Percentiles rank a stretch among this genome's conserved stretches.
These are phyloP conservation scores for Fusarium temperatum DNA, from an alignment of 2,329 filamentous ascomycete genomes.

Conservation along the genomic window DNA sequence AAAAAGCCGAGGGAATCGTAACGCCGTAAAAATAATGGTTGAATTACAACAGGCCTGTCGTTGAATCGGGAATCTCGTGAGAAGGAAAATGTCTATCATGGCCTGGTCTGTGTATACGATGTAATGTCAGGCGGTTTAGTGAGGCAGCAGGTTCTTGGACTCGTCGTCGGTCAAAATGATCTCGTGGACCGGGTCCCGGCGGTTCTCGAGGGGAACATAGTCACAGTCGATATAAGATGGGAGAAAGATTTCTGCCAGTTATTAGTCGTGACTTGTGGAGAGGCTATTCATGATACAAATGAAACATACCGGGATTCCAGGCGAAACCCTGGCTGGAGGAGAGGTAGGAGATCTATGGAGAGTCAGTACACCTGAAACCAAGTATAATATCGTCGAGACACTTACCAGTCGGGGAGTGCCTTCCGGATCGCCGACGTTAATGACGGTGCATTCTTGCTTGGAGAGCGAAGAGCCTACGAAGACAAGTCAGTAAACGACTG, in stretches of 20 bases:
- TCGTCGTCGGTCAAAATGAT: conserved; percentile 83
- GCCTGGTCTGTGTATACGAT: conserved; percentile 30
- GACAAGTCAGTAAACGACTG: conserved; percentile 45
- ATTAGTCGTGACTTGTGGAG: conserved; percentile 4
- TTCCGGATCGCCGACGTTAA: conserved; percentile 79
- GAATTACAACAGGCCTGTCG: conserved; percentile 21
- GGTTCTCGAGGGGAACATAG: conserved; percentile 77
- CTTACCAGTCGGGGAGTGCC: conserved; percentile 76
- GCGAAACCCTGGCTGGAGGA: conserved; percentile 82
- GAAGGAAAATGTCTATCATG: conserved; percentile 43
- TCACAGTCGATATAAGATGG: conserved; percentile 81
- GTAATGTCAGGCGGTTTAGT: conserved; percentile 52
- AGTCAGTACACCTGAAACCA: conserved; percentile 22
- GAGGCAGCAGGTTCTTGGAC: conserved; percentile 72
- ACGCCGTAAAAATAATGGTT: conserved; percentile 26
- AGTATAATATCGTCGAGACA: neutral
- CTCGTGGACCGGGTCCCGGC: conserved; percentile 80
- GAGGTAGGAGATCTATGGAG: conserved; percentile 76
- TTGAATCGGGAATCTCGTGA: conserved; percentile 40
- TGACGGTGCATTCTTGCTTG: conserved; percentile 80
- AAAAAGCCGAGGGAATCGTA: conserved; percentile 23
- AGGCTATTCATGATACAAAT: neutral
- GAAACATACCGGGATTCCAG: conserved; percentile 76
- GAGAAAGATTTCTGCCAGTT: conserved; percentile 76
- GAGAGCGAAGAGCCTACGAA: conserved; percentile 72